Percentiles rank a stretch among this genome's conserved stretches.
phyloP scores from a whole-genome alignment of 2,329 filamentous ascomycete genomes.

The Rutstroemia sp. region DNA sequence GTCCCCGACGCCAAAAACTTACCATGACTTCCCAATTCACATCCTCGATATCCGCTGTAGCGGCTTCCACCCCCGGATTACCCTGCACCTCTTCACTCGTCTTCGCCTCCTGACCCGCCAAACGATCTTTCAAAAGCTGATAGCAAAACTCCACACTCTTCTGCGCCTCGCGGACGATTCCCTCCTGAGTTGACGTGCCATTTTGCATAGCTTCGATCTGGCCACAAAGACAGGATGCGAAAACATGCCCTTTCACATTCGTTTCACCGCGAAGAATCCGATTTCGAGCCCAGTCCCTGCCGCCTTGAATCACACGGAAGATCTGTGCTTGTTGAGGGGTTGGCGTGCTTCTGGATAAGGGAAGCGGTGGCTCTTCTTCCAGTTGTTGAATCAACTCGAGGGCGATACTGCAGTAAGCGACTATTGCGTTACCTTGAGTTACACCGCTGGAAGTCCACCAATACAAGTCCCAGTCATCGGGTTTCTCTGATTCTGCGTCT shows the following conservation, averaged over 20 bases:
- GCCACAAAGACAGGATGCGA: constrained; percentile 33
- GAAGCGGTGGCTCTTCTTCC: constrained; percentile 5
- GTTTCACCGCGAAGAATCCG: constrained; percentile 35
- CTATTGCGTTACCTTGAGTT: background rate
- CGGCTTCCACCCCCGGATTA: background rate
- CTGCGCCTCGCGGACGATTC: constrained; percentile 14
- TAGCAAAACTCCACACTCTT: constrained; percentile 16
- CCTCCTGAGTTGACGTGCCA: constrained; percentile 9
- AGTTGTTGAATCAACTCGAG: constrained; percentile 17
- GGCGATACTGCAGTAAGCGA: constrained; percentile 1
- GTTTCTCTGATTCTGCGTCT: background rate
- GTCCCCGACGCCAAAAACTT: background rate
- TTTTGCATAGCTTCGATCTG: constrained; percentile 31
- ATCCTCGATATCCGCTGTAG: background rate
- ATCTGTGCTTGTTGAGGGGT: background rate
- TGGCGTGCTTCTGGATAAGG: background rate
- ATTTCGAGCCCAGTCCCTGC: constrained; percentile 5
- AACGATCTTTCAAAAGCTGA: constrained; percentile 10
- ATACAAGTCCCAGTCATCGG: background rate
- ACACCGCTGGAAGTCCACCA: background rate
- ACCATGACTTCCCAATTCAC: background rate
- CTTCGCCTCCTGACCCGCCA: background rate
- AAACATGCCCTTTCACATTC: constrained; percentile 38
- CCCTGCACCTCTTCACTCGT: background rate
- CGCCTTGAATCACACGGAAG: background rate